Evolutionary conservation across 2,329 filamentous ascomycete species (phyloP).

Genomic region (Westerdykella sp.): DNA sequence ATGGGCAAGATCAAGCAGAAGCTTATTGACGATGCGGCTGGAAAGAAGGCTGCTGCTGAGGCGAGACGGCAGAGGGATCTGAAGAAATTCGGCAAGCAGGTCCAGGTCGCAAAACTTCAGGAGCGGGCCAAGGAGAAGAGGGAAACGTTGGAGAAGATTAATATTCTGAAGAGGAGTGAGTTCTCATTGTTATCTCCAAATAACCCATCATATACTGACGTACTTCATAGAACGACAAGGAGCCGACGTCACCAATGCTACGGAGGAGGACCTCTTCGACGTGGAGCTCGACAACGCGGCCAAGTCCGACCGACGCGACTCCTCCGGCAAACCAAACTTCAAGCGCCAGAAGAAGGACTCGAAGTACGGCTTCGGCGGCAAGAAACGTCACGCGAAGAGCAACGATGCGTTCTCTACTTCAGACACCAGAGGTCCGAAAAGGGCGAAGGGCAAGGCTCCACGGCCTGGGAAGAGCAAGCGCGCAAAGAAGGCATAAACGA

Average conservation of each 20-base stretch:
- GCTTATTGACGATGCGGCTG: slow-evolving; percentile 82
- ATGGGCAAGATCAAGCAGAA: slow-evolving; percentile 96
- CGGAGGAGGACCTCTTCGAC: slow-evolving; percentile 85
- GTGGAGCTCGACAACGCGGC: slow-evolving; percentile 58
- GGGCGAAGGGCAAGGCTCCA: slow-evolving; percentile 60
- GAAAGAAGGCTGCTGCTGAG: slow-evolving; percentile 87
- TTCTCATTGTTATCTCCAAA: slow-evolving; percentile 15
- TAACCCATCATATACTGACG: not conserved
- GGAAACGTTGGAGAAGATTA: slow-evolving; percentile 92
- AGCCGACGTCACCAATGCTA: slow-evolving; percentile 52
- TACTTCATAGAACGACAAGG: slow-evolving; percentile 69
- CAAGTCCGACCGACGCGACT: slow-evolving; percentile 32
- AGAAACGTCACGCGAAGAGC: slow-evolving; percentile 88
- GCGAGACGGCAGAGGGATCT: slow-evolving; percentile 87
- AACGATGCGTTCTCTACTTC: slow-evolving; percentile 77
- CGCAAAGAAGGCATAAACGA: slow-evolving; percentile 16
- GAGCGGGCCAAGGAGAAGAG: slow-evolving; percentile 89
- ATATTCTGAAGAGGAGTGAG: slow-evolving; percentile 89
- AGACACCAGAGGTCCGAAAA: slow-evolving; percentile 74
- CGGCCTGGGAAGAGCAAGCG: slow-evolving; percentile 32
- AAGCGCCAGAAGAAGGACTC: slow-evolving; percentile 93
- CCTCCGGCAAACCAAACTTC: slow-evolving; percentile 41
- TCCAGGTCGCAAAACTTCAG: slow-evolving; percentile 92
- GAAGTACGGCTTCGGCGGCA: slow-evolving; percentile 93
- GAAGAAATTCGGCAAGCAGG: slow-evolving; percentile 99